Evolutionary conservation across 306 rosid species (phyloP), one percentile per base, ranked within the genome.

Genomic region (Sicyos edulis): DNA sequence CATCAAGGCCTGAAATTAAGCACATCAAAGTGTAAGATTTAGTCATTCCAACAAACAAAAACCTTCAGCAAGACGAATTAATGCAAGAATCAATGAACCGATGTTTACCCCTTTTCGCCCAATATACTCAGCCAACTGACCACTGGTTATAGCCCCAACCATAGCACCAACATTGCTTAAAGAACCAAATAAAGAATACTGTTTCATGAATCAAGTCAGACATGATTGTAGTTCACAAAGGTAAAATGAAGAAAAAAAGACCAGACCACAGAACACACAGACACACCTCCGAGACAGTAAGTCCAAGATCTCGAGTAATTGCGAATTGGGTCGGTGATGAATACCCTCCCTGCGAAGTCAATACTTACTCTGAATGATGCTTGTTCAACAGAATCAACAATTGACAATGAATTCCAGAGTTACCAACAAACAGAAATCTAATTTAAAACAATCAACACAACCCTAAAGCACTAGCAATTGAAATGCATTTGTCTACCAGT

Each of bases 131-230:
- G 99, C 84, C 81, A 93, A 82, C 76, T 93, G 99, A 56, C 99
- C 99, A 78, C 99, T 93, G 29, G 97, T 83, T 78, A 93, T 88
- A 77, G 99, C 99, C 75, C 99, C 99, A 69, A 93, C 83, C 99
- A 93, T 93, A 55, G 97, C 97, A 59, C 99, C 99, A 26, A 26
- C 29, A 26, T 26, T 26, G 29, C 29, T 26, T 26, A 26, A 26
- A 26, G 29, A 26, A 26, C 29, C 29, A 26, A 26, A 26, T 26
- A 26, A 26, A 26, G 29, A 26, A 26, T 26, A 26, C 29, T 26
- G 83, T 42, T 61, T 71, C 80, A 74, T 70, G 21, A 57, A 85
- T 76, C 34, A 12, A 70, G 65, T 54, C 54, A 86, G 80, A 64
- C 66, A 52, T 55, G 66, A 50, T 10, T 53, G 40, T 10, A 17